phyloP scores from a whole-genome alignment of 106 monocot genomes.

The Alisma plantagoaquatica region DNA sequence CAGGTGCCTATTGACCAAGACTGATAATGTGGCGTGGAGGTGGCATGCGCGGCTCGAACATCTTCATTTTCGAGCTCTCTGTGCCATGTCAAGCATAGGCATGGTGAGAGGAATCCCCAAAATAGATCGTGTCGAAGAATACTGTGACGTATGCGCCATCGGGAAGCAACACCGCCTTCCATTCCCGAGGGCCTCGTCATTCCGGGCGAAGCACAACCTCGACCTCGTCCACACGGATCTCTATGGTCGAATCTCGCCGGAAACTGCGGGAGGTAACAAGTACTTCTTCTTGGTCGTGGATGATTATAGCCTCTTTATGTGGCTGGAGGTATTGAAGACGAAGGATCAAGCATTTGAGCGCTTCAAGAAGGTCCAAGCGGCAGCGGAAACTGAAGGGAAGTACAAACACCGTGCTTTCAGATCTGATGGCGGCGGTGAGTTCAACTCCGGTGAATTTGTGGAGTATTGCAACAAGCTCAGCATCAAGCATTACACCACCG shows the following conservation, averaged over 20 bases:
- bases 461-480: too few relatives aligned
- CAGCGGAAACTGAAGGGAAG: conserved; percentile 10
- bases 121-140: background rate
- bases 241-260: conserved; percentile 17
- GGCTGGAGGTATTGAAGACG: too few relatives aligned
- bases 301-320: too few relatives aligned
- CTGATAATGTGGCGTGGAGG: background rate
- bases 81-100: background rate
- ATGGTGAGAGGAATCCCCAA: background rate
- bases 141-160: too few relatives aligned
- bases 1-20: too few relatives aligned
- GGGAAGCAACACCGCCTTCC: too few relatives aligned
- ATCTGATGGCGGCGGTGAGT: too few relatives aligned
- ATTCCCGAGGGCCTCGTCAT: background rate
- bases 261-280: background rate
- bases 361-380: conserved; percentile 11
- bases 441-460: too few relatives aligned
- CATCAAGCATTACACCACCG: background rate
- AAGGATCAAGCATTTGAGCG: background rate
- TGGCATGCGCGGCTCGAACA: background rate
- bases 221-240: conserved; percentile 18
- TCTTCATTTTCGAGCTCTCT: background rate
- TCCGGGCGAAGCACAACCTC: background rate
- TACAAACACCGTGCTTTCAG: too few relatives aligned
- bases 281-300: conserved; percentile 16